Evolutionary conservation across 2,329 filamentous ascomycete genomes (phyloP).

Genomic region (Talaromyces sp.): DNA sequence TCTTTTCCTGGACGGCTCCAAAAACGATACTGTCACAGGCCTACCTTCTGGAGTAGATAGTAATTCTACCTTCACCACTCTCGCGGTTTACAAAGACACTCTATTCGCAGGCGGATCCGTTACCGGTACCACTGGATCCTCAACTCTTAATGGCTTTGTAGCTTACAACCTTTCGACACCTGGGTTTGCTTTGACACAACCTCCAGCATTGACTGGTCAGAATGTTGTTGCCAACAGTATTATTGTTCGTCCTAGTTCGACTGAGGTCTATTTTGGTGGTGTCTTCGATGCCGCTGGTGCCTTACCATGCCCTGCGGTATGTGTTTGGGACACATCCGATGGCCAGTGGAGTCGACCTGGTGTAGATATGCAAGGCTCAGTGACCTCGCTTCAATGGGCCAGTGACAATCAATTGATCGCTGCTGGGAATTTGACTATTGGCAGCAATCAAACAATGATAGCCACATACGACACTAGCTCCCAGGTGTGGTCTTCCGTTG

Average conservation of each 20-base stretch:
- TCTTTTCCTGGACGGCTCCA: constrained; percentile 73
- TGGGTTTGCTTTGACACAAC: constrained; percentile 64
- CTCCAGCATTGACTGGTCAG: constrained; percentile 67
- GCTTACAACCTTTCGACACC: constrained; percentile 70
- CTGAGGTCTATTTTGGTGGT: constrained; percentile 81
- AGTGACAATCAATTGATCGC: constrained; percentile 69
- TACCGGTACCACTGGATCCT: constrained; percentile 63
- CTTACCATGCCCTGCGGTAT: constrained; percentile 77
- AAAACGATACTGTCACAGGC: constrained; percentile 65
- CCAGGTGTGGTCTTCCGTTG: constrained; percentile 61
- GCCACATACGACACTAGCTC: constrained; percentile 68
- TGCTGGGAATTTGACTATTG: constrained; percentile 70
- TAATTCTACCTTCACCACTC: constrained; percentile 70
- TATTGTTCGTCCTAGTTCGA: constrained; percentile 64
- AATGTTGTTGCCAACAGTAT: constrained; percentile 73
- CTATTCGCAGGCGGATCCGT: constrained; percentile 82
- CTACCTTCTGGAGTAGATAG: constrained; percentile 61
- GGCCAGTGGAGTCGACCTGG: constrained; percentile 80
- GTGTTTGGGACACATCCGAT: constrained; percentile 67
- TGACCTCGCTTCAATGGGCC: constrained; percentile 73
- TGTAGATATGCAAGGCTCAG: constrained; percentile 65
- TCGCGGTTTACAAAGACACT: constrained; percentile 64
- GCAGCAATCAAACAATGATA: constrained; percentile 63
- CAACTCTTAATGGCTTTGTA: constrained; percentile 68
- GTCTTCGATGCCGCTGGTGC: constrained; percentile 79